Base-by-base conservation (phyloP, 2,329 filamentous ascomycete genomes). In the Exophiala sideris region DNA sequence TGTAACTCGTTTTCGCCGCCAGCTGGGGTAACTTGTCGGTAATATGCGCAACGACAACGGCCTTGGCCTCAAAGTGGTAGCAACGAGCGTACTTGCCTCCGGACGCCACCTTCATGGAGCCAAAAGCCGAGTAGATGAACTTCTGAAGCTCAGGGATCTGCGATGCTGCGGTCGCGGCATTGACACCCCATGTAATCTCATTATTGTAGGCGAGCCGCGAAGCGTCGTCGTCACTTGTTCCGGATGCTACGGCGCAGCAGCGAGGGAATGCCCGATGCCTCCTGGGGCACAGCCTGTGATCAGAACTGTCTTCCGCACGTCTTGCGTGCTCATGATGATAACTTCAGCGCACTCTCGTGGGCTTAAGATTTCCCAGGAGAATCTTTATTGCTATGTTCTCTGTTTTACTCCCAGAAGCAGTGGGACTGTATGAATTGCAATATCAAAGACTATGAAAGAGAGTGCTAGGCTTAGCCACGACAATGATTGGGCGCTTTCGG, bases 281-380 rank as follows among this genome's bases (percentile, higher is more conserved):
- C 71, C 71, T 6, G 55, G 76, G 2, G 73, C 76, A 65, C 79
- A 77, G 38, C 75, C 61, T 16, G 62, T 64, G 48, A 64, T 60
- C 3, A 64, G 59, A 18, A 63, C 59, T 1, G 59, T 59, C 32
- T 59, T 56, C 16, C 53, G 39, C 9, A 24, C 18, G 32, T 59
- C 50, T 11, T 34, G 33, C 11, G 50, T 24, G 2, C 53, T 33
- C 59, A 57, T 61, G 29, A 45, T 34, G 35, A 9, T 2, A 14
- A 33, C 18, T 33, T 18, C 4, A 6, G 29, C 1, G 24, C 24
- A 29, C 2, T 29, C n/a, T n/a, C n/a, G n/a, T n/a, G n/a, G n/a
- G n/a, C n/a, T n/a, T n/a, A n/a, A n/a, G n/a, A n/a, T n/a, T n/a
- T n/a, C n/a, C n/a, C n/a, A n/a, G n/a, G n/a, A n/a, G n/a, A n/a